These are phyloP conservation scores for Chytriomyces sp. DNA, from an alignment of 192 early-diverging fungal species.

Conservation along the genomic window DNA sequence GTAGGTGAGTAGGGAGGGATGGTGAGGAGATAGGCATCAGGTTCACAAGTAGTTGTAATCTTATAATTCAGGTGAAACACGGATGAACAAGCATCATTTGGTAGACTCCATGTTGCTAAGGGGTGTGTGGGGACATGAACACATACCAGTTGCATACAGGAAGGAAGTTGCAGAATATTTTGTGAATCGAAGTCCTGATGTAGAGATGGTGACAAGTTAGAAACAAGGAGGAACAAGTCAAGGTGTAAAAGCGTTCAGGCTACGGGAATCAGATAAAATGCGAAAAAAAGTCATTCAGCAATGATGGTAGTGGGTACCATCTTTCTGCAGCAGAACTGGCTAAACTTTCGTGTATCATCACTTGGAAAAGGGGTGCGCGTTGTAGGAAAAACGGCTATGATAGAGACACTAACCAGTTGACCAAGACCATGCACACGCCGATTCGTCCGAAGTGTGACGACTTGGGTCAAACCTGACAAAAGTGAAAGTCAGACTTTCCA, in stretches of 20 bases:
- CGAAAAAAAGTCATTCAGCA: slow-evolving; percentile 21
- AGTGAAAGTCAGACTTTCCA: too few relatives aligned
- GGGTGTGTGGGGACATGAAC: neutral
- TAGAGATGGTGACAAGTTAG: neutral
- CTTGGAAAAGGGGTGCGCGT: neutral
- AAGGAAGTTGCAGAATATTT: neutral
- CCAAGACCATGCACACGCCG: too few relatives aligned
- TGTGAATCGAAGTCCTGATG: neutral
- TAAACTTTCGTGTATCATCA: slow-evolving; percentile 18
- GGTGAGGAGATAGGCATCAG: neutral
- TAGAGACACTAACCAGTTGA: too few relatives aligned
- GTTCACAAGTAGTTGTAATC: slow-evolving; percentile 19
- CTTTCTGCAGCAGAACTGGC: slow-evolving; percentile 30
- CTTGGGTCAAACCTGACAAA: too few relatives aligned
- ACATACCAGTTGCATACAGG: neutral
- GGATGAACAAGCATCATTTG: slow-evolving; percentile 22
- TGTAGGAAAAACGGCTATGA: neutral
- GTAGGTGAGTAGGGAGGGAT: too few relatives aligned
- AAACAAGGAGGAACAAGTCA: neutral
- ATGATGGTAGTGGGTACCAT: too few relatives aligned
- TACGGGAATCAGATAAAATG: slow-evolving; percentile 19
- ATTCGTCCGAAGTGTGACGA: too few relatives aligned
- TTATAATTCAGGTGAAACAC: slow-evolving; percentile 21
- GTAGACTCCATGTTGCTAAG: neutral
- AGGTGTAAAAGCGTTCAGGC: neutral